These are phyloP conservation scores for Pyrus hybrid DNA, from an alignment of 331 rosid species.

Conservation along the genomic window DNA sequence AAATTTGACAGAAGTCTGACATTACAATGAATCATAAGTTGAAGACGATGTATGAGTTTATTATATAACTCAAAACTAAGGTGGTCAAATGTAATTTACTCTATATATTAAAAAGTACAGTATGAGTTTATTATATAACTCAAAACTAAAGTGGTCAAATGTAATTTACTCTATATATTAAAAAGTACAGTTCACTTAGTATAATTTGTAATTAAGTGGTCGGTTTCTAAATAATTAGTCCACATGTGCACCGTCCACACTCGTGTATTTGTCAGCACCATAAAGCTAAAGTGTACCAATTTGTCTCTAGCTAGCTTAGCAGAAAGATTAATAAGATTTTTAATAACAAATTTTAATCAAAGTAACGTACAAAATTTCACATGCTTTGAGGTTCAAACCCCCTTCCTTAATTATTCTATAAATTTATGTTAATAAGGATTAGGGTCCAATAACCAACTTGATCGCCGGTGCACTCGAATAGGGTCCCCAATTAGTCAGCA, in stretches of 20 bases:
- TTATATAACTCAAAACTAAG: no score
- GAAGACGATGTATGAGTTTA: no score
- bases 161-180: no score
- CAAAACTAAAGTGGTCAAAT: no score
- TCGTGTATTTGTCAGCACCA: neutral
- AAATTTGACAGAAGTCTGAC: no score
- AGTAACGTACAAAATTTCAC: neutral
- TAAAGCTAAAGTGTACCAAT: neutral
- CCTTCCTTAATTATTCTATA: neutral
- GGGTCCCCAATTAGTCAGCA: constrained; percentile 19
- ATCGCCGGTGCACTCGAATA: constrained; percentile 17
- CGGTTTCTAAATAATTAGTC: neutral
- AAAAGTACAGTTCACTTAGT: no score
- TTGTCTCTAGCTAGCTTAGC: neutral
- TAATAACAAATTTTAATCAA: neutral
- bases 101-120: no score
- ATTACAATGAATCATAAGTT: no score
- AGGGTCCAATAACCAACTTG: neutral
- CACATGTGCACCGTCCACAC: neutral
- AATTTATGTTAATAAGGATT: neutral
- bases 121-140: no score
- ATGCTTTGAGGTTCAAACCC: neutral
- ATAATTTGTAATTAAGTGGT: neutral
- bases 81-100: no score
- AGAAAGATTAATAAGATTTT: neutral